Evolutionary conservation across 495 filamentous ascomycete species (phyloP), one percentile per base, ranked within the genome.

Genomic region (Aspergillus avenaceus): DNA sequence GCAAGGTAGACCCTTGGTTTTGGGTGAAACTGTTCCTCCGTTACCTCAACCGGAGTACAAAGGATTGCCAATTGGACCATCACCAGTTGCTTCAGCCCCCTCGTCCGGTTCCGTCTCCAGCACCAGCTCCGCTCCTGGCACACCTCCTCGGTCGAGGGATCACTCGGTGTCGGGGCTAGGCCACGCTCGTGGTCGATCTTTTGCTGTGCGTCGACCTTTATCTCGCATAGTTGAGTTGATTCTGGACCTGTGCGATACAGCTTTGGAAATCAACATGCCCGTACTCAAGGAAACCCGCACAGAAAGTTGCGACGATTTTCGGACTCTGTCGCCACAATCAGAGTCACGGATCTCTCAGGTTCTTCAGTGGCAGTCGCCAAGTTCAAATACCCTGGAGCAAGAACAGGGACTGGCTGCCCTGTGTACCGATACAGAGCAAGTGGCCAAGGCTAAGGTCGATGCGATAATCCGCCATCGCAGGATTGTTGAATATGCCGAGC

Each of bases 401-500:
- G 95, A 96, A 59, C 90, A 91, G 59, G 93, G 95, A 1, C 77
- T 98, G 16, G 84, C 89, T n/a, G 67, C 87, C 34, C 74, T 98
- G 36, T 93, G 88, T 58, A 80, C 85, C 11, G 95, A 98, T 59
- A 97, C 91, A 1, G 88, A 93, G 56, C 81, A 75, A 46, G 77
- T 90, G 18, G 83, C 91, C 14, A 86, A 80, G 58, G 79, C 87
- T 14, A 98, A 97, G 65, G 88, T 97, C 4, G 95, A 97, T 58
- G 86, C 95, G 19, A 86, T 96, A 11, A 77, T 91, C 52, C 90
- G 93, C 27, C 88, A 97, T 68, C 84, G 92, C 34, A 83, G 87
- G 55, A 95, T 97, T 47, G 84, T 97, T 36, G 95, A 98, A 66
- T 98, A 97, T 64, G 84, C 90, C 4, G 93, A 98, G 67, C 82